Evolutionary conservation across 441 rosid species (phyloP).

Genomic region (Euphorbia schlechtendalii): DNA sequence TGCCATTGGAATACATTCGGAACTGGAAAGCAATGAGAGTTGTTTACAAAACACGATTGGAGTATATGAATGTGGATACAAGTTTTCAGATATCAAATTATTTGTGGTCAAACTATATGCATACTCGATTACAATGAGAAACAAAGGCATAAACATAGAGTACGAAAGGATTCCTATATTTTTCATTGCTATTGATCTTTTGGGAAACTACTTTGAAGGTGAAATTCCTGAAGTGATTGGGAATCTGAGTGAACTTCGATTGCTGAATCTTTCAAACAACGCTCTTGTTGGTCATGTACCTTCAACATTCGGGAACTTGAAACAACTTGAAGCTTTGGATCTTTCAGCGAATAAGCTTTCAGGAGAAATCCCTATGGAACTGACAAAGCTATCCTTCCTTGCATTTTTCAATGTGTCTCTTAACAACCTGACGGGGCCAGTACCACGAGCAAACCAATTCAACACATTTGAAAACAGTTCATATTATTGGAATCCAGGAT

Average conservation of each 20-base stretch:
- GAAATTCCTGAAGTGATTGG: neutral
- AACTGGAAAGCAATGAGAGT: conserved; percentile 38
- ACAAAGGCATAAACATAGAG: conserved; percentile 20
- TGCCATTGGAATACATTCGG: conserved; percentile 43
- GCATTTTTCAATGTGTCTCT: conserved; percentile 16
- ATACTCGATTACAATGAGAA: conserved; percentile 30
- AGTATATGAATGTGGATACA: neutral
- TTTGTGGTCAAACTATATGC: conserved; percentile 21
- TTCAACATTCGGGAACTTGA: neutral
- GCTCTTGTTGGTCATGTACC: conserved; percentile 8
- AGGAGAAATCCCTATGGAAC: conserved; percentile 31
- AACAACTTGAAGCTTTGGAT: conserved; percentile 8
- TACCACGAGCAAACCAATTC: conserved; percentile 7
- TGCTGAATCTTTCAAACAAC: conserved; percentile 34
- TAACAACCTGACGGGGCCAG: conserved; percentile 12
- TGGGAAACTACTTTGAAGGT: conserved; percentile 25
- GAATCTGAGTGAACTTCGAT: conserved; percentile 6
- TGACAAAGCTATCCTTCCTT: conserved; percentile 14
- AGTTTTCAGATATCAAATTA: neutral
- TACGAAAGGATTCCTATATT: conserved; percentile 11
- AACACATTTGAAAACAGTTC: conserved; percentile 18
- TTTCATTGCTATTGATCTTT: conserved; percentile 22
- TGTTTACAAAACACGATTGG: conserved; percentile 26
- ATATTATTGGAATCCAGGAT: conserved; percentile 12
- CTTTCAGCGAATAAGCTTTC: conserved; percentile 39